phyloP scores from a whole-genome alignment of 805 yeast species.

The Wickerhamiella vanderwaltii region DNA sequence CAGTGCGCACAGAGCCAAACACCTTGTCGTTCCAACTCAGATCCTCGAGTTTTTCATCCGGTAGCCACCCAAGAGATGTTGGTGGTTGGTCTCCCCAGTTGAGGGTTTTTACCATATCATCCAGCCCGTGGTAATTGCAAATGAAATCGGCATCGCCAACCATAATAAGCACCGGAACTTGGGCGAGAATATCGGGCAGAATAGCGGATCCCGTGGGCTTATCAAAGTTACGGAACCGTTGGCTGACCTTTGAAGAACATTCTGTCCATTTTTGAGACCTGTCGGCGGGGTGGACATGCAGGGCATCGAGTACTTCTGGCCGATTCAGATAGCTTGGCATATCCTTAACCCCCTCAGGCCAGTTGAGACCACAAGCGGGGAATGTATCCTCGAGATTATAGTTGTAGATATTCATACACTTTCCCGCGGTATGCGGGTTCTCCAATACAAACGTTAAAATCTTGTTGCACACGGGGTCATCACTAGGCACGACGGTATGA shows the following conservation, averaged over 20 bases:
- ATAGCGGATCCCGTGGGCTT: constrained; percentile 52
- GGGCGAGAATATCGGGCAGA: constrained; percentile 50
- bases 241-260: constrained; percentile 53
- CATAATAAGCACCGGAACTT: constrained; percentile 55
- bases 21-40: constrained; percentile 27
- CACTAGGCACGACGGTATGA: constrained; percentile 18
- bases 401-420: constrained; percentile 78
- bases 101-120: constrained; percentile 48
- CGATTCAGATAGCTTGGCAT: constrained; percentile 42
- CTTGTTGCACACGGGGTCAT: constrained; percentile 28
- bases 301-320: constrained; percentile 35
- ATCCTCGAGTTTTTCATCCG: constrained; percentile 23
- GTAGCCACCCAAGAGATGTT: not conserved
- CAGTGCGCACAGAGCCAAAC: constrained; percentile 40
- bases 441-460: constrained; percentile 30
- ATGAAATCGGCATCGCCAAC: constrained; percentile 83
- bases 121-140: constrained; percentile 72
- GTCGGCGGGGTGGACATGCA: constrained; percentile 32
- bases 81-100: constrained; percentile 33
- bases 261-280: constrained; percentile 48
- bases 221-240: constrained; percentile 17
- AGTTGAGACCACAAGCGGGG: constrained; percentile 83
- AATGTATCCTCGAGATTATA: constrained; percentile 53
- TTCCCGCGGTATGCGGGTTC: constrained; percentile 24
- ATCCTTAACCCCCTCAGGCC: constrained; percentile 59